Base-by-base conservation (phyloP, 768 basidiomycete species). In the Tylopilus cervinicoccineus region DNA sequence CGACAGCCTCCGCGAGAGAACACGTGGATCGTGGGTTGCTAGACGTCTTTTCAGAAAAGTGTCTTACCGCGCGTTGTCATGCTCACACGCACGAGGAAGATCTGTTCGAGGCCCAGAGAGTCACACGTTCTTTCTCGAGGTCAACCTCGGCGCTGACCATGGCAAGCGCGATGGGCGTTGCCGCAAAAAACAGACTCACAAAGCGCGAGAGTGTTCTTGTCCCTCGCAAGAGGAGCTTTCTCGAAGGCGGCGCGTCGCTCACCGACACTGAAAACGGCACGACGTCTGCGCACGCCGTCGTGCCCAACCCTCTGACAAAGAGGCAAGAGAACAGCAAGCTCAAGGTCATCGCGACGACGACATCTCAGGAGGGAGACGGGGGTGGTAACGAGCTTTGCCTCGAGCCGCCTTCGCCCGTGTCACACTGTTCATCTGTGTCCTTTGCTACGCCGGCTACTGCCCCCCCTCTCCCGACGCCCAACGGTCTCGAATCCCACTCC, bases 41-140 rank as follows among this genome's bases (percentile, higher is more conserved):
- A 38, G 93, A 95, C 59, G 81, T 96, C 48, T 81, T 86, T 56
- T 93, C 91, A 11, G 81, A 85, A 50, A 72, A 74, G 20, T 86
- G 87, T 53, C 67, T 84, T 23, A 75, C 78, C 3, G 86, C 84
- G 14, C 79, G 93, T 36, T 77, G 76, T 39, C 76, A 84, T 45
- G 84, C 84, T 8, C 77, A 72, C 45, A 72, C 75, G 33, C 79
- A 76, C 48, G 83, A 84, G 45, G 79, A 81, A 58, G 79, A 80
- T 50, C 70, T 87, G 43, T 84, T 85, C 65, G 77, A 78, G 57
- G 71, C 73, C 17, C 75, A 76, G 32, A 76, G 69, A 56, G 66
- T 70, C 48, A 64, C 70, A 38, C 68, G 71, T 32, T 66, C 70
- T 3, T 76, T 83, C 50, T 69, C 76, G 19, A 75, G 78, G 46